These are phyloP conservation scores for Colletotrichum trifolii DNA, from an alignment of 2,329 filamentous ascomycete genomes.

Conservation along the genomic window DNA sequence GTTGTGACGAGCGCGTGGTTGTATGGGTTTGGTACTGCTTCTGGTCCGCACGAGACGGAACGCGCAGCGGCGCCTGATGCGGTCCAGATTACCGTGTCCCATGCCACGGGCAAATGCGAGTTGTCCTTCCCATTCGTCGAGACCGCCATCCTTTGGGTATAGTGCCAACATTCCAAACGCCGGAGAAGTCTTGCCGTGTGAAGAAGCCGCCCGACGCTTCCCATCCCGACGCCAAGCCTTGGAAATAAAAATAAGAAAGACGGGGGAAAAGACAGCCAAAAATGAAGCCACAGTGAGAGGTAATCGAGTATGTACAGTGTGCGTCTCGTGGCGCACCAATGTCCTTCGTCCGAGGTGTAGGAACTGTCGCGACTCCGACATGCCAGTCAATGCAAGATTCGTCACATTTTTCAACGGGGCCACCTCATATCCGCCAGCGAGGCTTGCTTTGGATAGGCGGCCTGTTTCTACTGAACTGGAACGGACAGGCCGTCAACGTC, in stretches of 20 bases:
- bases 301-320: conserved; percentile 31
- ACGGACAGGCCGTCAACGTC: neutral
- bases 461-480: neutral
- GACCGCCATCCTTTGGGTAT: conserved; percentile 30
- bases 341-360: neutral
- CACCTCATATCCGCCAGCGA: conserved; percentile 34
- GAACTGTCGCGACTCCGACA: no score
- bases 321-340: conserved; percentile 10
- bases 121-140: conserved; percentile 13
- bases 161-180: conserved; percentile 28
- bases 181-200: conserved; percentile 17
- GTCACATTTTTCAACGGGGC: neutral
- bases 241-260: conserved; percentile 22
- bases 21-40: no score
- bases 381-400: neutral
- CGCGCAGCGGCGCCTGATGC: neutral
- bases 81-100: neutral
- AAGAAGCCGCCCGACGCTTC: conserved; percentile 17
- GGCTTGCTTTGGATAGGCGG: conserved; percentile 15
- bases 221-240: conserved; percentile 30
- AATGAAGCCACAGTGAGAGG: conserved; percentile 20
- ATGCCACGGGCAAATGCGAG: conserved; percentile 1
- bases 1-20: no score
- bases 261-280: no score
- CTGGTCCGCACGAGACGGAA: neutral